These are phyloP conservation scores for Aspergillus udagawae DNA, from an alignment of 2,329 filamentous ascomycete genomes.

Conservation along the genomic window DNA sequence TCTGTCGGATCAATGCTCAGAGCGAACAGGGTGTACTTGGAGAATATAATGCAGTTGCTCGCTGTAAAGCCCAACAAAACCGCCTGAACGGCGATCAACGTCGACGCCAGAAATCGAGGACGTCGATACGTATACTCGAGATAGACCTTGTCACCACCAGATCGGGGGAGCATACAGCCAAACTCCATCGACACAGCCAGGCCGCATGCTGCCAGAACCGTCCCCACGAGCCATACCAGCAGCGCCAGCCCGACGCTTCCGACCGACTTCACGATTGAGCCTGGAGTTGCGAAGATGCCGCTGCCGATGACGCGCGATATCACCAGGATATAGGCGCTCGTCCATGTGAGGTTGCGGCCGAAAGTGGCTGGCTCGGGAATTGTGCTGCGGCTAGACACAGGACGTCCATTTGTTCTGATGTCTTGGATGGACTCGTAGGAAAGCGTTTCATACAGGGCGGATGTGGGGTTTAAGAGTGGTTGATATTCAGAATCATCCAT, in stretches of 20 bases:
- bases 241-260: conserved; percentile 64
- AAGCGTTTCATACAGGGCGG: not conserved
- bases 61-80: conserved; percentile 64
- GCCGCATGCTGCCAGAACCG: conserved; percentile 58
- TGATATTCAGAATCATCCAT: conserved; percentile 20
- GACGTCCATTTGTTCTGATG: not conserved
- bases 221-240: conserved; percentile 60
- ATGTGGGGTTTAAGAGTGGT: conserved; percentile 12
- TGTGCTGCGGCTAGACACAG: conserved; percentile 52
- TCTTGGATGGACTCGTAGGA: not conserved
- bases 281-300: conserved; percentile 69
- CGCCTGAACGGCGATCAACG: conserved; percentile 60
- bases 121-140: conserved; percentile 64
- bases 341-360: conserved; percentile 60
- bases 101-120: conserved; percentile 62
- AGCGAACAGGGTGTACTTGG: conserved; percentile 61
- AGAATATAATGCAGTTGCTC: conserved; percentile 67
- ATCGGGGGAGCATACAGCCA: conserved; percentile 66
- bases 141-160: conserved; percentile 67
- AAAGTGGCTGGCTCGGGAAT: conserved; percentile 56
- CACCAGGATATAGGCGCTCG: conserved; percentile 62
- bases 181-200: conserved; percentile 63
- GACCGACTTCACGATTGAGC: conserved; percentile 61
- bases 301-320: conserved; percentile 66
- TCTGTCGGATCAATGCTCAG: conserved; percentile 51